These are phyloP conservation scores for Leccinellum luteum DNA, from an alignment of 768 basidiomycete species.

Conservation along the genomic window DNA sequence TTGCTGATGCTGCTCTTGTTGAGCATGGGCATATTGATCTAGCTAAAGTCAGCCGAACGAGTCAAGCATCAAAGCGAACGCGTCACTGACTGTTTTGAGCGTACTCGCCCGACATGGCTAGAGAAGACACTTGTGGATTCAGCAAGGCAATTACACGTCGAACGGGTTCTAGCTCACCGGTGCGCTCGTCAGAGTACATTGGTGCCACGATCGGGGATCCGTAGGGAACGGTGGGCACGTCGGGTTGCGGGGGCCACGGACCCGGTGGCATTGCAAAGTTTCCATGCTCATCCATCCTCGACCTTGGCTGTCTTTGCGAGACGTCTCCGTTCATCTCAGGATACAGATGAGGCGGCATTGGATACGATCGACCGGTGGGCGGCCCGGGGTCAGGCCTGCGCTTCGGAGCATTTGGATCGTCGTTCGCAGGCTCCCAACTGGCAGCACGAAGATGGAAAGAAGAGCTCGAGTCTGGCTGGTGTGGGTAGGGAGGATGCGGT, in stretches of 20 bases:
- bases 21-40: conserved; percentile 34
- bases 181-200: conserved; percentile 58
- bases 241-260: conserved; percentile 35
- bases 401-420: conserved; percentile 35
- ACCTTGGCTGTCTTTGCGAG: conserved; percentile 24
- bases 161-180: conserved; percentile 38
- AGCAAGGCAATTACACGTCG: conserved; percentile 11
- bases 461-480: conserved; percentile 27
- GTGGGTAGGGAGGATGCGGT: conserved; percentile 26
- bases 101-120: conserved; percentile 46
- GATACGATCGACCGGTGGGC: conserved; percentile 34
- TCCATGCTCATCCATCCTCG: conserved; percentile 33
- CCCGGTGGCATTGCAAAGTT: conserved; percentile 28
- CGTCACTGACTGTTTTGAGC: conserved; percentile 41
- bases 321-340: conserved; percentile 35
- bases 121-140: conserved; percentile 16
- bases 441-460: conserved; percentile 62
- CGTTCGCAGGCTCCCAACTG: conserved; percentile 47
- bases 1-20: conserved; percentile 35
- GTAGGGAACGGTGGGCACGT: conserved; percentile 38
- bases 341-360: conserved; percentile 33
- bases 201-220: conserved; percentile 42
- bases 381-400: conserved; percentile 35
- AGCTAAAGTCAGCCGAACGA: conserved; percentile 17
- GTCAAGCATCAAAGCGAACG: conserved; percentile 4